phyloP scores from a whole-genome alignment of 495 filamentous ascomycete genomes.

The Aspergillus campestris region DNA sequence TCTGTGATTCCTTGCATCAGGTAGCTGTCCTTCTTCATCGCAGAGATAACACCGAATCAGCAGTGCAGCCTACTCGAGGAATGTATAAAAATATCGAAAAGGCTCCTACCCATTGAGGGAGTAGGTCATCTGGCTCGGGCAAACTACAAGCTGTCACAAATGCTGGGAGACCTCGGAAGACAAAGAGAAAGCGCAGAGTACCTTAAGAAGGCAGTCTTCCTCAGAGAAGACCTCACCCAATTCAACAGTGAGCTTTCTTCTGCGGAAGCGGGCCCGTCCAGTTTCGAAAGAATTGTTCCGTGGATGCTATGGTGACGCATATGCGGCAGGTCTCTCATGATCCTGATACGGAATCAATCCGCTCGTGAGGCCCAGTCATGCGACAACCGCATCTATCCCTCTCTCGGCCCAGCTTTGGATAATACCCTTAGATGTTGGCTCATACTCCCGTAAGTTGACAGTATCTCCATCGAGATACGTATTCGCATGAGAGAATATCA shows the following conservation, averaged over 20 bases:
- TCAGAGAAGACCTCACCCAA: background rate
- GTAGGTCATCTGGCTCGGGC: slow-evolving; percentile 2
- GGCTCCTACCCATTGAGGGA: slow-evolving; percentile 1
- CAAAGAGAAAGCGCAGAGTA: background rate
- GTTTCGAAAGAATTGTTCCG: slow-evolving; percentile 5
- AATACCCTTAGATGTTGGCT: slow-evolving; percentile 26
- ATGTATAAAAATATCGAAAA: slow-evolving; percentile 3
- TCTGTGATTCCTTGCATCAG: slow-evolving; percentile 4
- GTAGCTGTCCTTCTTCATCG: background rate
- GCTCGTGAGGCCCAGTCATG: background rate
- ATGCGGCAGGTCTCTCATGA: too few species aligned
- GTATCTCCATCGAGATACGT: slow-evolving; percentile 27
- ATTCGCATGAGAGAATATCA: slow-evolving; percentile 37
- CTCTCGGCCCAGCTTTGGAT: slow-evolving; percentile 38
- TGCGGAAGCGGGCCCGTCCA: too few species aligned
- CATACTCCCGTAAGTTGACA: slow-evolving; percentile 36
- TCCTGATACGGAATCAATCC: too few species aligned
- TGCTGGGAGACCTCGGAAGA: background rate
- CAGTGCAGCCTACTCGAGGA: slow-evolving; percentile 3
- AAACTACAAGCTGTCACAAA: background rate
- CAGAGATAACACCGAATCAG: background rate
- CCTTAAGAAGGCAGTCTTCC: background rate
- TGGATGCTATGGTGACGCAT: slow-evolving; percentile 10
- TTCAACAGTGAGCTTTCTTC: background rate
- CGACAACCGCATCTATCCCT: background rate